Percentiles rank a stretch among this genome's conserved stretches.
Evolutionary conservation across 148 eudicot species (phyloP).

Genomic region (Silene conica): DNA sequence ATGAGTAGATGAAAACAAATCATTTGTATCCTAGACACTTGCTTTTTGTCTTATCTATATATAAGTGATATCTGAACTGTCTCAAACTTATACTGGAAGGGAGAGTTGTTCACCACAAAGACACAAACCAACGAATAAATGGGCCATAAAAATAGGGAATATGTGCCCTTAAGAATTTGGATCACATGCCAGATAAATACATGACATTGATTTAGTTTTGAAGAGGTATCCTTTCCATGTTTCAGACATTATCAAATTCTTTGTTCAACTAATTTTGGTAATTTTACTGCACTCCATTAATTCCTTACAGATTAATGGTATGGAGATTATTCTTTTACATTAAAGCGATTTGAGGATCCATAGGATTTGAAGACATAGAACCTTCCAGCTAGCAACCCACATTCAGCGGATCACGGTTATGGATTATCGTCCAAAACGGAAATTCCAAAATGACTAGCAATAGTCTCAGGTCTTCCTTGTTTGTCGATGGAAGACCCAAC

Average conservation of each 20-base stretch:
- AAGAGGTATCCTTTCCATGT: neutral
- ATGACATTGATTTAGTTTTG: neutral
- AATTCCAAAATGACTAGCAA: too few species aligned
- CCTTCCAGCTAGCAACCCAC: neutral
- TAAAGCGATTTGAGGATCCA: neutral
- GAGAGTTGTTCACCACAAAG: too few species aligned
- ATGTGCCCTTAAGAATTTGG: neutral
- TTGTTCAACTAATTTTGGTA: neutral
- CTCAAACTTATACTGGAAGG: too few species aligned
- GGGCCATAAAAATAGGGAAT: constrained; percentile 11
- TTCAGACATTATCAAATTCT: neutral
- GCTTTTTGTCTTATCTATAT: too few species aligned
- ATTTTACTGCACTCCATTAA: constrained; percentile 1
- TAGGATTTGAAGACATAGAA: neutral
- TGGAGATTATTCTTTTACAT: constrained; percentile 8
- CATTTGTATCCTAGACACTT: too few species aligned
- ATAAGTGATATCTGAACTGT: too few species aligned
- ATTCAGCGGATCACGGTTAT: neutral
- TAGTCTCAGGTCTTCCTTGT: too few species aligned
- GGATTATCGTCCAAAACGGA: too few species aligned
- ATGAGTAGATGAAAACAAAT: too few species aligned
- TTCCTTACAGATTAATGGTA: neutral
- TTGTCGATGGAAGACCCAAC: too few species aligned
- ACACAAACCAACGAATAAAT: neutral
- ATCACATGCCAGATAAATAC: neutral